Base-by-base conservation (phyloP, 2,329 filamentous ascomycete genomes). In the Phyllosticta citrichinensis region DNA sequence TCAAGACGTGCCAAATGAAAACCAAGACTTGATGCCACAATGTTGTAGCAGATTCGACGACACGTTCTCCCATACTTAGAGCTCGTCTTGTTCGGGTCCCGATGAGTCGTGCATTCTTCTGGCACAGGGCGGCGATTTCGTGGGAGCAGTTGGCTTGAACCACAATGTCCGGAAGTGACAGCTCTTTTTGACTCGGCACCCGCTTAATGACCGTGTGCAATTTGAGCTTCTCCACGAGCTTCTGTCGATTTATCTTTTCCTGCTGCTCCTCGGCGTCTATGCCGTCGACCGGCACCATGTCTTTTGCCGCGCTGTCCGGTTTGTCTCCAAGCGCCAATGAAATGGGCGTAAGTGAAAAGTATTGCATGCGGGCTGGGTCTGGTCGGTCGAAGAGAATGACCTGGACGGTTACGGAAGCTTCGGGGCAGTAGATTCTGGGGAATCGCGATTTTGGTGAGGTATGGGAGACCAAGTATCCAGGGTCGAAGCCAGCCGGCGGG, bases 101-200 rank as follows among this genome's bases (percentile, higher is more conserved):
- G 56, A 99, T 85, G 47, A 93, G 80, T n/a, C 87, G 85, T 52
- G 91, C 88, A 68, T 97, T 99, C 70, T 88, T 93, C 68, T 96
- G 91, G 66, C 99, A 79, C 50, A 96, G 79, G 66, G 86, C 82
- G 64, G 94, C 87, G 62, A 99, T 81, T 73, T 99, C 95, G 77
- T 87, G 91, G 0, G 92, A 91, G 81, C 94, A 99, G 70, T 99
- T 99, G 71, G 97, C 88, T 75, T 97, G 93, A 67, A 92, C 91
- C 66, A 97, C 83, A 62, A 97, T 92, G 61, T 84, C 85, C 4
- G 87, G 82, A 30, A 99, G 78, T 1, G 89, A 87, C 64, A 85
- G 82, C 72, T 99, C 94, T 68, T 96, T 93, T 63, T 86, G 83
- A 1, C 93, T 94, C 2, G 87, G 84, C 2, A 83, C 77, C 69